Conservation (phyloP, 371 early-diverging fungal species). For the Lichtheimia ramosa region DNA sequence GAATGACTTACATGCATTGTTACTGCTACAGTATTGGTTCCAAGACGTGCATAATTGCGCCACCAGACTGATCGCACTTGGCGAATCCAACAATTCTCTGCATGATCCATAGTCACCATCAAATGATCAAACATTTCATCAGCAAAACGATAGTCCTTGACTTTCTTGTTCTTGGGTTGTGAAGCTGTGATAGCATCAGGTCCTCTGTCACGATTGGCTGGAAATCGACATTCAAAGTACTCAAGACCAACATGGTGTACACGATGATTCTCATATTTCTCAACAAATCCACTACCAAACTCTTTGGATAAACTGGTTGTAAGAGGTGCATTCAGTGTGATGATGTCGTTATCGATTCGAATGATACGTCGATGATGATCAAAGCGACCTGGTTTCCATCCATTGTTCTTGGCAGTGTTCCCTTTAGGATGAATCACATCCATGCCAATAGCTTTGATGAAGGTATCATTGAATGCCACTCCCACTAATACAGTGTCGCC, state of each 20-base stretch:
- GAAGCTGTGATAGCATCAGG: slow-evolving; percentile 39
- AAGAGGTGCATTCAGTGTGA: slow-evolving; percentile 43
- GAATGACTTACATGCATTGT: slow-evolving; percentile 34
- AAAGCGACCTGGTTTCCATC: slow-evolving; percentile 37
- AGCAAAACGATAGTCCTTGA: slow-evolving; percentile 52
- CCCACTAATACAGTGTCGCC: slow-evolving; percentile 45
- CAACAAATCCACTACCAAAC: slow-evolving; percentile 46
- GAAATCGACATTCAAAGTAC: slow-evolving; percentile 38
- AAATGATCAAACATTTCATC: slow-evolving; percentile 48
- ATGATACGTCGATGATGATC: slow-evolving; percentile 28
- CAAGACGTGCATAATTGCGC: slow-evolving; percentile 45
- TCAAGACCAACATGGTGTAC: slow-evolving; percentile 40
- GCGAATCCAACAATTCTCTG: slow-evolving; percentile 43
- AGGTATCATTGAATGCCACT: slow-evolving; percentile 38
- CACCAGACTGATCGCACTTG: slow-evolving; percentile 41
- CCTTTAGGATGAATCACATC: slow-evolving; percentile 45
- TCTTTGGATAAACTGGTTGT: slow-evolving; percentile 29
- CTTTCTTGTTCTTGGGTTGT: slow-evolving; percentile 29
- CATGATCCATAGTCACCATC: slow-evolving; percentile 32
- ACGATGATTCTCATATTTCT: slow-evolving; percentile 32
- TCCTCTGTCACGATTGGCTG: slow-evolving; percentile 33
- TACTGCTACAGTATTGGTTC: slow-evolving; percentile 33
- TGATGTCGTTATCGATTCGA: slow-evolving; percentile 18
- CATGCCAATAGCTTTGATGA: slow-evolving; percentile 50
- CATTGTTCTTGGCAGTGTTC: slow-evolving; percentile 39